phyloP scores from a whole-genome alignment of 441 rosid genomes.

The Eruca vesicaria region DNA sequence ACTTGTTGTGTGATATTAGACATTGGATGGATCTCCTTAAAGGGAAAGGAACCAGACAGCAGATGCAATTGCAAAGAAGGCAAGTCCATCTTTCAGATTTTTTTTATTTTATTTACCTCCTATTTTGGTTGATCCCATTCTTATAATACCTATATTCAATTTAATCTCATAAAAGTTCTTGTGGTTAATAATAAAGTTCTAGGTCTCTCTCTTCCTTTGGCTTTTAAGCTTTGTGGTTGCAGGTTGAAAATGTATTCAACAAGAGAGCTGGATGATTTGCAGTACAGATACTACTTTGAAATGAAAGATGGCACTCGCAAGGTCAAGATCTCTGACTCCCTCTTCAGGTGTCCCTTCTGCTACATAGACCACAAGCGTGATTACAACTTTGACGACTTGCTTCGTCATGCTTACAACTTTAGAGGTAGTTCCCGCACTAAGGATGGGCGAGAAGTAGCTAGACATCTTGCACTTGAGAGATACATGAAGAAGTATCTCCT shows the following conservation, averaged over 20 bases:
- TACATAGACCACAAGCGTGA: slow-evolving; percentile 30
- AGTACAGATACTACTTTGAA: slow-evolving; percentile 41
- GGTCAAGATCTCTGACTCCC: slow-evolving; percentile 37
- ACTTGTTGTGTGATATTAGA: no score
- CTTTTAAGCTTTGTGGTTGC: background rate
- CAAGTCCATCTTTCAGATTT: no score
- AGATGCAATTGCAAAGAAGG: no score
- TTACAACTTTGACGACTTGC: slow-evolving; percentile 41
- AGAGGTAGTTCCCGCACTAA: slow-evolving; percentile 23
- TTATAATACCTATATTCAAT: no score
- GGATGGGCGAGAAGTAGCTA: slow-evolving; percentile 42
- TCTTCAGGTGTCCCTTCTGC: slow-evolving; percentile 57
- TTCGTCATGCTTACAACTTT: slow-evolving; percentile 41
- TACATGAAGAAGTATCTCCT: no score
- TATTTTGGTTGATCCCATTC: no score
- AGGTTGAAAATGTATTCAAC: slow-evolving; percentile 32
- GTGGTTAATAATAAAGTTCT: no score
- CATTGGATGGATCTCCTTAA: no score
- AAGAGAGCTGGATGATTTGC: slow-evolving; percentile 43
- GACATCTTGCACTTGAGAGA: slow-evolving; percentile 38
- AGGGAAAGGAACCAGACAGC: no score
- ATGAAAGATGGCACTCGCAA: slow-evolving; percentile 37
- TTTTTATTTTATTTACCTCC: no score
- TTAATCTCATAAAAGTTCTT: no score
- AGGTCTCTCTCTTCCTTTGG: no score